A percentile compares a stretch with the other conserved stretches of the same genome.
Conservation (phyloP, 495 filamentous ascomycete genomes). For the Aspergillus heteromorphus region DNA sequence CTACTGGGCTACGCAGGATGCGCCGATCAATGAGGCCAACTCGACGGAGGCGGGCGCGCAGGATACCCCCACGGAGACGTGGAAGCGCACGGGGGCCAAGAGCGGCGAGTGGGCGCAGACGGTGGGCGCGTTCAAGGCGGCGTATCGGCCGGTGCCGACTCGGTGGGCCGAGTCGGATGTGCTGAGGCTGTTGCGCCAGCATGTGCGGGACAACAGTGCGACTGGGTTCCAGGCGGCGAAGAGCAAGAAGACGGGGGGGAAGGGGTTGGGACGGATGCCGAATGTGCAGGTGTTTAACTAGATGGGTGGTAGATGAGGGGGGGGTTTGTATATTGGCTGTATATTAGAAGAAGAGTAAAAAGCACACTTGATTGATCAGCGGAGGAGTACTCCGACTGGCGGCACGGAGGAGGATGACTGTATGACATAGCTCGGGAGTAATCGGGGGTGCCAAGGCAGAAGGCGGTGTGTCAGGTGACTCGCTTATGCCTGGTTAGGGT, state of each 20-base stretch:
- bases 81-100: constrained; percentile 47
- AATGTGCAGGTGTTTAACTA: constrained; percentile 47
- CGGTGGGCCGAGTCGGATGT: constrained; percentile 83
- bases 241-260: constrained; percentile 41
- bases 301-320: background rate
- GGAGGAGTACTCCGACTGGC: no score
- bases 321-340: background rate
- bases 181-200: constrained; percentile 65
- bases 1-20: constrained; percentile 97
- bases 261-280: constrained; percentile 48
- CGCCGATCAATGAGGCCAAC: constrained; percentile 43
- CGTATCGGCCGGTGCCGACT: constrained; percentile 80
- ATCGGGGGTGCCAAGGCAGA: no score
- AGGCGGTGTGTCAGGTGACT: constrained; percentile 19
- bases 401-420: no score
- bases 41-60: constrained; percentile 23
- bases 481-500: constrained; percentile 36
- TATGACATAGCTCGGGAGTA: background rate
- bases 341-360: background rate
- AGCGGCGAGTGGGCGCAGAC: constrained; percentile 96
- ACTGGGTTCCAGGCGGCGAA: constrained; percentile 46
- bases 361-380: no score
- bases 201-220: constrained; percentile 63
- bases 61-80: constrained; percentile 47
- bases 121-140: constrained; percentile 86